Evolutionary conservation across 2,329 filamentous ascomycete genomes (phyloP).

Genomic region (Scytalidium lignicola): DNA sequence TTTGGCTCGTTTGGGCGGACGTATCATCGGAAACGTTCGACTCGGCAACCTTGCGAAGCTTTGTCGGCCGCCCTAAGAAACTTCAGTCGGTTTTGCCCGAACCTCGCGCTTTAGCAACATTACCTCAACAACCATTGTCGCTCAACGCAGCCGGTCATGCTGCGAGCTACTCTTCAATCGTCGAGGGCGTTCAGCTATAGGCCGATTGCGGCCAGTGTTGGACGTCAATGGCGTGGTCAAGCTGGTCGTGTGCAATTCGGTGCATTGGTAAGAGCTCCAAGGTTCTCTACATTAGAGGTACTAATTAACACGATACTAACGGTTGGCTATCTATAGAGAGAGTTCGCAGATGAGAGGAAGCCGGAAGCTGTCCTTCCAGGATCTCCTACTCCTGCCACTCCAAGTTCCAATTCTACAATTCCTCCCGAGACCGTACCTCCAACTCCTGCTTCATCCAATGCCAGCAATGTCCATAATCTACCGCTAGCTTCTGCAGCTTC

Average conservation of each 20-base stretch:
- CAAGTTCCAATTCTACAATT: constrained; percentile 38
- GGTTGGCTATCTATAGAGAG: constrained; percentile 40
- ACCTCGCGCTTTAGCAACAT: constrained; percentile 17
- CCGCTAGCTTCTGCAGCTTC: constrained; percentile 24
- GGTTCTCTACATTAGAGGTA: constrained; percentile 5
- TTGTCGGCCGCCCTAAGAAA: background rate
- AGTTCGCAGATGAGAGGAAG: constrained; percentile 51
- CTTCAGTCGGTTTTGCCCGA: constrained; percentile 5
- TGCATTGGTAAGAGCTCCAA: constrained; percentile 30
- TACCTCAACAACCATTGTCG: constrained; percentile 27
- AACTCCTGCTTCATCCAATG: constrained; percentile 35
- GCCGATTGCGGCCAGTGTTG: constrained; percentile 46
- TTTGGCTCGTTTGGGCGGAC: background rate
- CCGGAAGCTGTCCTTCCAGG: constrained; percentile 30
- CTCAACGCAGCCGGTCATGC: constrained; percentile 53
- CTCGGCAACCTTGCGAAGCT: background rate
- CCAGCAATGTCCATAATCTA: constrained; percentile 28
- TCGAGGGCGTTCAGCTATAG: constrained; percentile 53
- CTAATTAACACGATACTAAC: constrained; percentile 13
- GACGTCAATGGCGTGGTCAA: constrained; percentile 54
- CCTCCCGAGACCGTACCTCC: constrained; percentile 43
- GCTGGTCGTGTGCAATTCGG: constrained; percentile 29
- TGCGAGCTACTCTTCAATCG: constrained; percentile 64
- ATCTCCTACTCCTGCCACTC: constrained; percentile 27
- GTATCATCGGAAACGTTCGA: constrained; percentile 9